Evolutionary conservation across 176 grass and related monocot genomes (phyloP), one percentile per base, ranked within the genome.

Genomic region (Paspalum vaginatum): DNA sequence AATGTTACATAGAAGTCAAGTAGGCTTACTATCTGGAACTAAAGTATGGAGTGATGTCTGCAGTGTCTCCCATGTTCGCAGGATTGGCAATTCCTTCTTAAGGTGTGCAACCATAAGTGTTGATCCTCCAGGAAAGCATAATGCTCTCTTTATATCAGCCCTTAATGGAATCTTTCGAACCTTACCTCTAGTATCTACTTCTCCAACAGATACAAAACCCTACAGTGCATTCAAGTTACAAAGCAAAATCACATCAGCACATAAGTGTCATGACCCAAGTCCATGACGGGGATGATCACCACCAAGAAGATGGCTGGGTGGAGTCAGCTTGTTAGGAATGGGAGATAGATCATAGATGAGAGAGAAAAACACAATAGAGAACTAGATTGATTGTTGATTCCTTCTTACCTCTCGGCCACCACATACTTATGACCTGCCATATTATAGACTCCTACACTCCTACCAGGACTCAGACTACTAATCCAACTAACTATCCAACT

Each of bases 101-200:
- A 88, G 78, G 66, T 94, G 89, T 86, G 94, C 60, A 55, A 94
- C 87, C 94, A 91, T 88, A 59, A 94, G 89, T 51, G 74, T 97
- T 74, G 94, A 93, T 86, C 85, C 87, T 47, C 94, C 89, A 64
- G 94, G 94, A 90, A 91, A 91, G 86, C 91, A 97, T 75, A 97
- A 81, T 66, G 87, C 80, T 72, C 72, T 91, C 74, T 81, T 97
- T 84, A 97, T 86, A 71, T 91, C 84, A 75, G 91, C 89, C 84
- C 88, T 94, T 83, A 97, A 71, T 83, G 89, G 89, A 78, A 97
- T 81, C 65, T 37, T 91, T 22, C 82, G n/a, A 68, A 71, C 44
- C 79, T 91, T 97, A 45, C 94, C 94, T 85, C 85, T 97, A 52
- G 84, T 81, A 45, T 90, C 85, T n/a, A 97, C 94, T 87, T 86